phyloP scores from a whole-genome alignment of 2,329 filamentous ascomycete species.

The Talaromyces atroroseus region DNA sequence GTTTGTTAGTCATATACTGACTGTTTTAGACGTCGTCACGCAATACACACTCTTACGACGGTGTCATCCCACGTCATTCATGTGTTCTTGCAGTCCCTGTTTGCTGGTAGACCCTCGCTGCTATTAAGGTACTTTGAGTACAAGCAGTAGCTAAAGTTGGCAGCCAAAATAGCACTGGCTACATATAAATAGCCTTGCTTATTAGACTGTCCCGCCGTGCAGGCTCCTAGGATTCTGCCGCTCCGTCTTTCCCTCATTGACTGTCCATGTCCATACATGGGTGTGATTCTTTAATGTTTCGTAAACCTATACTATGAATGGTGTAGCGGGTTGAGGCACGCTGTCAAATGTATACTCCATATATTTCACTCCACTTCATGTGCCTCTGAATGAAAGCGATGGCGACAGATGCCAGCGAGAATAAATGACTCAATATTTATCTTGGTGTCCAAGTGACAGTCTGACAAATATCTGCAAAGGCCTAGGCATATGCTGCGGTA shows the following conservation, averaged over 20 bases:
- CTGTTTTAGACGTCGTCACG: background rate
- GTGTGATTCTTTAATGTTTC: background rate
- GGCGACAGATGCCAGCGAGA: background rate
- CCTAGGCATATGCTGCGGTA: background rate
- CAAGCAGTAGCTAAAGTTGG: too few relatives aligned
- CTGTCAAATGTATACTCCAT: background rate
- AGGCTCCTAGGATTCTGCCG: too few relatives aligned
- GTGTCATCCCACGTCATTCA: background rate
- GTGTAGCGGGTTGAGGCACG: background rate
- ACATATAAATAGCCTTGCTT: too few relatives aligned
- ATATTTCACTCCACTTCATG: too few relatives aligned
- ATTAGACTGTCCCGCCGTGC: too few relatives aligned
- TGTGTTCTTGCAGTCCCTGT: too few relatives aligned
- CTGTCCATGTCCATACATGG: background rate
- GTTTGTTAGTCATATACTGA: background rate
- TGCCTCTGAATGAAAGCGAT: background rate
- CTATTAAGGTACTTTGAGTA: too few relatives aligned
- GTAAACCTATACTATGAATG: background rate
- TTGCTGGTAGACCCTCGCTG: too few relatives aligned
- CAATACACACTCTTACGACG: too few relatives aligned
- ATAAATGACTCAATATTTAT: background rate
- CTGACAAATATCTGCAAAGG: background rate
- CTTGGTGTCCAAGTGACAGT: background rate
- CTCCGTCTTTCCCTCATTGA: too few relatives aligned
- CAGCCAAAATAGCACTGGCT: too few relatives aligned